A percentile compares a stretch with the other conserved stretches of the same genome.
Conservation (phyloP, 2,329 filamentous ascomycete genomes). For the Arachnopeziza araneosa region DNA sequence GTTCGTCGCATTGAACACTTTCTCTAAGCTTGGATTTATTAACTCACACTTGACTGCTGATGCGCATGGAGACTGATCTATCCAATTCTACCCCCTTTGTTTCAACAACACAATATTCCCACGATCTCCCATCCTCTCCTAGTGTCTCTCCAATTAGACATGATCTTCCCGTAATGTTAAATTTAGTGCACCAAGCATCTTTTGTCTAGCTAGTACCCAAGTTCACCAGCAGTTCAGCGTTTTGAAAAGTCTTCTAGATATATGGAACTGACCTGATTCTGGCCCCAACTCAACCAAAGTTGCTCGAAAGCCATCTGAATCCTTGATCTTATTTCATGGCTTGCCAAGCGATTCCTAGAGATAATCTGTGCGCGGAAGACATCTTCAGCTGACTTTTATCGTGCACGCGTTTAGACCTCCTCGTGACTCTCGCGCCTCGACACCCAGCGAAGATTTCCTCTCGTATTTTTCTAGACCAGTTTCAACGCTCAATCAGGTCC, state of each 20-base stretch:
- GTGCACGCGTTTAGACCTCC: background rate
- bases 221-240: background rate
- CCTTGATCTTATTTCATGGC: background rate
- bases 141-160: background rate
- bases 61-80: background rate
- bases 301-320: background rate
- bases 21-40: no score
- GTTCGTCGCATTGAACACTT: no score
- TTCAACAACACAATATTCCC: background rate
- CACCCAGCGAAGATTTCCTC: background rate
- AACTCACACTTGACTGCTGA: background rate
- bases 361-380: background rate
- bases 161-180: background rate
- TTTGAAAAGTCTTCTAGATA: background rate
- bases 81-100: background rate
- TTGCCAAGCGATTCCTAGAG: background rate
- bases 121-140: background rate
- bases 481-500: background rate
- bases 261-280: background rate
- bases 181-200: background rate
- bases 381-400: background rate
- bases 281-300: background rate
- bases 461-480: background rate
- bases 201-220: background rate
- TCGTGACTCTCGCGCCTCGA: background rate